Conservation (phyloP, 192 early-diverging fungal genomes). For the Rhizoclosmatium globosum region DNA sequence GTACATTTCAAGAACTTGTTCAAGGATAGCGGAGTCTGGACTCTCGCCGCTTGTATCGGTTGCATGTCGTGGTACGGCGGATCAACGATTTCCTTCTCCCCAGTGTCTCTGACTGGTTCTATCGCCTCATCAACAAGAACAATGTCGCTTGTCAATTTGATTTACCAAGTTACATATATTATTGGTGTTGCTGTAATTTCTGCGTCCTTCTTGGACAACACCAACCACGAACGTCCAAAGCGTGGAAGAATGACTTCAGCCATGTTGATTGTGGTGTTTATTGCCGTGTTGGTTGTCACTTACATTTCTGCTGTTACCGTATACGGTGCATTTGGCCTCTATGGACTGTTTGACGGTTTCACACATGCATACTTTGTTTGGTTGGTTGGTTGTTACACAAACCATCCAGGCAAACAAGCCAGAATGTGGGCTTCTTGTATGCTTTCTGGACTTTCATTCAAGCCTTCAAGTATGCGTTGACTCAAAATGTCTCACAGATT, state of each 20-base stretch:
- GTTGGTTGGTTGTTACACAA: conserved; percentile 2
- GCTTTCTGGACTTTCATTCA: neutral
- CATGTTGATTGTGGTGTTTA: conserved; percentile 1
- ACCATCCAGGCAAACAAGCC: conserved; percentile 12
- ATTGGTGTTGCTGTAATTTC: neutral
- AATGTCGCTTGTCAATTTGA: conserved; percentile 10
- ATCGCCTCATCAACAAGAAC: neutral
- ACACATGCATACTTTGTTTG: conserved; percentile 17
- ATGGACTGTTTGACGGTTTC: conserved; percentile 24
- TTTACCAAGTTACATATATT: conserved; percentile 15
- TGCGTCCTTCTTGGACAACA: conserved; percentile 15
- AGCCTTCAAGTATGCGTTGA: neutral
- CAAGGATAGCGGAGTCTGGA: neutral
- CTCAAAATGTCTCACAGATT: neutral
- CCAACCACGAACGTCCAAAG: neutral
- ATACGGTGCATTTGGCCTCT: conserved; percentile 6
- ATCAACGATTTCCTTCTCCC: neutral
- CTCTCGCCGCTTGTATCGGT: neutral
- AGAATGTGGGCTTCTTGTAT: conserved; percentile 11
- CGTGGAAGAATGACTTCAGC: conserved; percentile 28
- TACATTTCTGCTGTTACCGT: conserved; percentile 4
- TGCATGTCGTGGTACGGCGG: conserved; percentile 23
- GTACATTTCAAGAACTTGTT: conserved; percentile 1
- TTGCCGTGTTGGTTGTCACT: conserved; percentile 4
- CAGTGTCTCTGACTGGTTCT: neutral